phyloP scores from a whole-genome alignment of 306 rosid genomes.

The Luffa aegyptiaca region DNA sequence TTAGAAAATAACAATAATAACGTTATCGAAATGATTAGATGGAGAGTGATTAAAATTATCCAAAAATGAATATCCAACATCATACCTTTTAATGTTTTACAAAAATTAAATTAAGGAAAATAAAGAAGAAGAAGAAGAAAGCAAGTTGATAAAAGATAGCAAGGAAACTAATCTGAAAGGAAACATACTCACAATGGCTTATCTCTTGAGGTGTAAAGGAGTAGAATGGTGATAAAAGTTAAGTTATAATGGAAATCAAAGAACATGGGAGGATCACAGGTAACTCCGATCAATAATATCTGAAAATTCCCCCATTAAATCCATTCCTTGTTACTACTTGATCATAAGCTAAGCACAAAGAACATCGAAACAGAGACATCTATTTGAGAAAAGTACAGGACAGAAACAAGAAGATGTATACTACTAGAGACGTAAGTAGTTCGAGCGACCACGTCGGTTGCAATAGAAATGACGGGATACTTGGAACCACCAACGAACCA shows the following conservation, averaged over 20 bases:
- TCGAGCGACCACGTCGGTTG: constrained; percentile 89
- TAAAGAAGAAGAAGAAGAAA: neutral
- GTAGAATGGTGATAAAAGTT: neutral
- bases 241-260: neutral
- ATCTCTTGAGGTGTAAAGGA: neutral
- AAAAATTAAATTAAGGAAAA: too few species aligned
- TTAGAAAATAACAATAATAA: too few species aligned
- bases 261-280: neutral
- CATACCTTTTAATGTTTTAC: too few species aligned
- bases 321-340: neutral
- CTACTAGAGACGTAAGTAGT: constrained; percentile 76
- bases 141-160: neutral
- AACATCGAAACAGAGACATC: neutral
- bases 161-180: neutral
- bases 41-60: too few species aligned
- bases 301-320: neutral
- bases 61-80: too few species aligned
- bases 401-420: constrained; percentile 59
- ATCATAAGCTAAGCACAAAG: neutral
- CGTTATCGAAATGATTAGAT: too few species aligned
- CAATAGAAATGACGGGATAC: constrained; percentile 58
- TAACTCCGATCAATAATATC: neutral
- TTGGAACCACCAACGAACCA: constrained; percentile 73
- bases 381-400: constrained; percentile 86
- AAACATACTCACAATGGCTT: neutral